Evolutionary conservation across 176 grass and related monocot species (phyloP).

Genomic region (Phoenix roebelenii): DNA sequence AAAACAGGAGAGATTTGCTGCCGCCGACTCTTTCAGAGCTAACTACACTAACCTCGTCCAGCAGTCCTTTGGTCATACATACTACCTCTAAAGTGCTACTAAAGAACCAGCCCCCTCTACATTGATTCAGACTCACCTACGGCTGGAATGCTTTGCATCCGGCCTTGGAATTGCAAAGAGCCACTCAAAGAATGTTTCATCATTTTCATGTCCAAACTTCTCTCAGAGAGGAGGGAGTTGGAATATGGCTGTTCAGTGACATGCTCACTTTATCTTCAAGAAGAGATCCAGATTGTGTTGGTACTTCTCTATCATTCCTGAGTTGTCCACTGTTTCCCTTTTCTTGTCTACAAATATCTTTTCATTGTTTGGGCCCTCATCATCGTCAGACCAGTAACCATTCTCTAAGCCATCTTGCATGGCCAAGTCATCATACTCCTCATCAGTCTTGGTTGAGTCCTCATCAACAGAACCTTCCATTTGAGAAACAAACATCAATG

Average conservation of each 20-base stretch:
- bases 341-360: slow-evolving; percentile 10
- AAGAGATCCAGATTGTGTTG: slow-evolving; percentile 40
- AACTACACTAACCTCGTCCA: no score
- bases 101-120: no score
- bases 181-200: not conserved
- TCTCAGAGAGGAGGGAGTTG: not conserved
- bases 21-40: no score
- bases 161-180: not conserved
- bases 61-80: no score
- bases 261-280: slow-evolving; percentile 34
- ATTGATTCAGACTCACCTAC: not conserved
- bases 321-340: not conserved
- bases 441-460: slow-evolving; percentile 70
- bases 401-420: slow-evolving; percentile 52
- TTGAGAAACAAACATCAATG: slow-evolving; percentile 18
- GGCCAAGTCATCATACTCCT: slow-evolving; percentile 82
- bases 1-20: no score
- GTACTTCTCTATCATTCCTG: slow-evolving; percentile 6
- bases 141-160: not conserved
- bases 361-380: slow-evolving; percentile 6
- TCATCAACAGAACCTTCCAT: slow-evolving; percentile 92
- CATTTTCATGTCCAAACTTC: not conserved
- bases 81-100: no score
- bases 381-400: slow-evolving; percentile 43
- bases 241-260: slow-evolving; percentile 13